Evolutionary conservation across 306 rosid species (phyloP), one percentile per base, ranked within the genome.

Genomic region (Citrullus mucosospermus): DNA sequence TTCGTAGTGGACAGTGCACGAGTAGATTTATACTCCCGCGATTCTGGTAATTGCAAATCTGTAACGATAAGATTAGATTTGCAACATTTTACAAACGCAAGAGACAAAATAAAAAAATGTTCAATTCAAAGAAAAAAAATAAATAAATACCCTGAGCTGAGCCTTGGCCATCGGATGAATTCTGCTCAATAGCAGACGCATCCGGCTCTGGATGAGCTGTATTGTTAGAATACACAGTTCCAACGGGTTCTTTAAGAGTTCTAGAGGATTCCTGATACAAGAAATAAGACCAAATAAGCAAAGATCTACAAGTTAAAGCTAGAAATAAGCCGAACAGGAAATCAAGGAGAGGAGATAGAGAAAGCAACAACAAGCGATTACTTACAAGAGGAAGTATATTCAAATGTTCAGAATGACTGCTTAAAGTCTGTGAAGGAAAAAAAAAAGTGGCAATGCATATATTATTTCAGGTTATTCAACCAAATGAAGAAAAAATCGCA

Each of bases 351-450:
- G 58, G 4, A 36, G n/a, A 78, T 69, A 25, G 5, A 44, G 46
- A 55, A 30, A n/a, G 78, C 28, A 30, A 62, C 17, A 44, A 79
- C 59, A 78, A 48, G 6, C 15, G 34, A 62, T 22, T 17, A 71
- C 56, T 61, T 73, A 96, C 99, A 92, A 87, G 96, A 8, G 98
- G 96, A 75, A 96, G 90, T 85, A 96, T 81, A 88, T 91, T 96
- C 81, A 92, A 81, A 82, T 83, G 99, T 48, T 86, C 84, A 60
- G 89, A 83, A 51, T 85, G 86, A 32, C 88, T 87, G 83, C 83
- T 92, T 44, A 88, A 78, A 80, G 96, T 39, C 98, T 95, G 83
- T 10, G 38, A 51, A 72, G 77, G 80, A 50, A 3, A 56, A 25
- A 74, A 53, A 53, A 53, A 53, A 77, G 46, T 4, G 68, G 20